Conservation (phyloP, 768 basidiomycete genomes). For the Russula sp. region DNA sequence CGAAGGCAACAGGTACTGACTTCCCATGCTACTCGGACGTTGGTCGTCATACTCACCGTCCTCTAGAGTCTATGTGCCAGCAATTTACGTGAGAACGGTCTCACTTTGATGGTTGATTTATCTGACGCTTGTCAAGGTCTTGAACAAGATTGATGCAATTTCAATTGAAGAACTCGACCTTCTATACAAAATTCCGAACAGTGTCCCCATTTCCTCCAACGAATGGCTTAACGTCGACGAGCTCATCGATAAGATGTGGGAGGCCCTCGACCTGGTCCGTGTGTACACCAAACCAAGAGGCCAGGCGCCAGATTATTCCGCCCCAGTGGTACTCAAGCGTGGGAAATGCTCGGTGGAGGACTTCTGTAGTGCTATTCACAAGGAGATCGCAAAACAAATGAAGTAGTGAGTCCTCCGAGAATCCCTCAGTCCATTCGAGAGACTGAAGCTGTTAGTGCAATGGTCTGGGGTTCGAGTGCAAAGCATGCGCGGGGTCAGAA, state of each 20-base stretch:
- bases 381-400: slow-evolving; percentile 96
- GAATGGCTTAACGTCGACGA: slow-evolving; percentile 98
- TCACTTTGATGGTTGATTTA: neutral
- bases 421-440: neutral
- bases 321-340: slow-evolving; percentile 80
- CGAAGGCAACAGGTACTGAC: slow-evolving; percentile 84
- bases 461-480: slow-evolving; percentile 97
- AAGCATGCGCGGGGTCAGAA: slow-evolving; percentile 97
- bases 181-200: slow-evolving; percentile 91
- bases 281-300: slow-evolving; percentile 97
- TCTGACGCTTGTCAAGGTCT: slow-evolving; percentile 39
- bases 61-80: slow-evolving; percentile 83
- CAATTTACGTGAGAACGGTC: slow-evolving; percentile 60
- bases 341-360: slow-evolving; percentile 68
- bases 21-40: neutral
- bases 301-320: slow-evolving; percentile 78
- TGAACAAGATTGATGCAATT: slow-evolving; percentile 97
- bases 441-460: slow-evolving; percentile 42
- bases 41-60: neutral
- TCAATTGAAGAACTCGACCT: slow-evolving; percentile 97
- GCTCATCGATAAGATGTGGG: slow-evolving; percentile 89
- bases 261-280: slow-evolving; percentile 83
- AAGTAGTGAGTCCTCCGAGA: slow-evolving; percentile 63
- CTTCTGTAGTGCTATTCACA: slow-evolving; percentile 90
- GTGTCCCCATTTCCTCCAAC: slow-evolving; percentile 88